phyloP scores from a whole-genome alignment of 169 alveolate genomes.

The Plasmodium chabaudi region DNA sequence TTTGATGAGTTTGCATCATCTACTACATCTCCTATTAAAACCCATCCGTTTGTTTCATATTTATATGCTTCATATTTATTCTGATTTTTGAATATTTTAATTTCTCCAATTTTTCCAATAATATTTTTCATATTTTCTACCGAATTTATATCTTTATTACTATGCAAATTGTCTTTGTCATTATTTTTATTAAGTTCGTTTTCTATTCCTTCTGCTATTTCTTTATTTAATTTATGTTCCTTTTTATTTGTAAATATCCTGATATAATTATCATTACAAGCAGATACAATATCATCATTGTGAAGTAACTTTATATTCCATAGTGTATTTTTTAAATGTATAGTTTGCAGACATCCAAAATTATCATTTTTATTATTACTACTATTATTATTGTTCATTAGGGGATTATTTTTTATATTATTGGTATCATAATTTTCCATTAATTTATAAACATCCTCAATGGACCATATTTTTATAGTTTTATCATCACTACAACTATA shows the following conservation, averaged over 20 bases:
- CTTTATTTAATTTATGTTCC: conserved; percentile 8
- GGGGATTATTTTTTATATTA: conserved; percentile 2
- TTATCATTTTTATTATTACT: too few relatives aligned
- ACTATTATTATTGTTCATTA: background rate
- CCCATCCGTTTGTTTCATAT: conserved; percentile 55
- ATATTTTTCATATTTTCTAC: conserved; percentile 39
- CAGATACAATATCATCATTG: conserved; percentile 35
- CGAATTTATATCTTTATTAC: conserved; percentile 13
- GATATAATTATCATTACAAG: conserved; percentile 53
- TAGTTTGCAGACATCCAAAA: conserved; percentile 39
- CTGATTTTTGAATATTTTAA: conserved; percentile 50
- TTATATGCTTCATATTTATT: conserved; percentile 65
- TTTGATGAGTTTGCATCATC: conserved; percentile 44
- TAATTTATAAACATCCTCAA: conserved; percentile 35
- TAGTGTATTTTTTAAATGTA: conserved; percentile 29
- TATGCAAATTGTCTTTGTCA: background rate
- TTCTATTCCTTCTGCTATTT: conserved; percentile 12
- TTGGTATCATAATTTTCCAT: conserved; percentile 37
- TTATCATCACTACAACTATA: conserved; percentile 68
- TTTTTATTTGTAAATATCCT: conserved; percentile 52
- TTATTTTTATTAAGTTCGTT: conserved; percentile 6
- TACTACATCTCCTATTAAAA: conserved; percentile 57
- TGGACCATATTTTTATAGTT: conserved; percentile 47
- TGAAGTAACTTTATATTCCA: conserved; percentile 43
- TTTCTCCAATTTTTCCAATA: conserved; percentile 65